Evolutionary conservation across 2,329 filamentous ascomycete species (phyloP), one percentile per base, ranked within the genome.

Genomic region (Thelonectria olida): DNA sequence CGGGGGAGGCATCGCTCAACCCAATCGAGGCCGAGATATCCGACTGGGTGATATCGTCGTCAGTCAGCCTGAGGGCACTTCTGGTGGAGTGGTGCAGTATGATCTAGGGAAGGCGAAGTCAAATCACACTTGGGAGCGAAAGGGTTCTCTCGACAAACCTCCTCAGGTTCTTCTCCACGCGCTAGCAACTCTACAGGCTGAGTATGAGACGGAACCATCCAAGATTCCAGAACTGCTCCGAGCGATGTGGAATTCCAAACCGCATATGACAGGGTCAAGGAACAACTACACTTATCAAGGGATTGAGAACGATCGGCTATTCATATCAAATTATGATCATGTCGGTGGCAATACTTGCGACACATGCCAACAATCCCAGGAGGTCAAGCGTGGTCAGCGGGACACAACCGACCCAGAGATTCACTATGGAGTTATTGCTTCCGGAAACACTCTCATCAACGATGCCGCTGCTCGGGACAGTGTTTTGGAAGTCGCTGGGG

Each of bases 1-100:
- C 70, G 85, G 84, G 1, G 85, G 87, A 0, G 72, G 53, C 1
- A 38, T 69, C 9, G 17, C 66, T 1, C 10, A 8, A 0, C 60
- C 55, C 0, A 8, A 27, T 1, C 2, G 28, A 12, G 36, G 17
- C 7, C 47, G 56, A 2, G 72, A 74, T 8, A 63, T 74, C 9
- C 68, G 71, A n/a, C n/a, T n/a, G n/a, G n/a, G n/a, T n/a, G n/a
- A n/a, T n/a, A n/a, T n/a, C n/a, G n/a, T n/a, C 1, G 67, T 75
- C 0, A 71, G 72, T 38, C 51, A 63, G 1, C 70, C 72, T 0
- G 12, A 59, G 1, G 65, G 58, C 2, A 53, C 17, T 0, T 65
- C 6, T 0, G 62, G 69, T 0, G 72, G 73, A 0, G 67, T 73
- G 0, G 20, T 67, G 2, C 68, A 75, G n/a, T 72, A 71, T n/a